A percentile compares a stretch with the other conserved stretches of the same genome.
Evolutionary conservation across 306 rosid species (phyloP).

Genomic region (Leucaena leucocephala): DNA sequence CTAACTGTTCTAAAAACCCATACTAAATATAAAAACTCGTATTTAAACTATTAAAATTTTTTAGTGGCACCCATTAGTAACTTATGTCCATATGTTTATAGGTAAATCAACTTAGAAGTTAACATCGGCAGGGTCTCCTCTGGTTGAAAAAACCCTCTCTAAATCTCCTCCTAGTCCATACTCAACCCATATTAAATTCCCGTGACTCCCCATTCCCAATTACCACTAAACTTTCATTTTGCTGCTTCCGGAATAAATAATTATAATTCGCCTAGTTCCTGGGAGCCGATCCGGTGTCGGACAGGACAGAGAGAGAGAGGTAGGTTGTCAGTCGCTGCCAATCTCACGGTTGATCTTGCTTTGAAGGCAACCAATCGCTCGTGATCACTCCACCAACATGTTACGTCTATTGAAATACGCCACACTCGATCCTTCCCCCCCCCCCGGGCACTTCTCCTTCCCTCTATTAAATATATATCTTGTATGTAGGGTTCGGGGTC

Average conservation of each 20-base stretch:
- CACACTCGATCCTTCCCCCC: not conserved
- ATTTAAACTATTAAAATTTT: no score
- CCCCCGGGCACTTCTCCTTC: not conserved
- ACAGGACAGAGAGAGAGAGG: not conserved
- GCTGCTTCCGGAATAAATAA: not conserved
- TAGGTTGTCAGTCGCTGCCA: slow-evolving; percentile 3
- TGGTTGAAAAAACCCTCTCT: no score
- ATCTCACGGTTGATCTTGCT: slow-evolving; percentile 35
- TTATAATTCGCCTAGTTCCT: not conserved
- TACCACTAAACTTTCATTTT: not conserved
- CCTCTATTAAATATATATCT: not conserved
- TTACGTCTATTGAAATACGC: not conserved
- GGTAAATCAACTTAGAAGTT: no score
- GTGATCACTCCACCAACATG: not conserved
- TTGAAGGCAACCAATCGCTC: slow-evolving; percentile 38
- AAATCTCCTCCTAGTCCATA: no score
- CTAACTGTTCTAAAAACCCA: no score
- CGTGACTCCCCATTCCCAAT: not conserved
- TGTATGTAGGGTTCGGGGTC: not conserved
- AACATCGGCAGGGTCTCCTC: no score
- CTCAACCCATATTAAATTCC: not conserved
- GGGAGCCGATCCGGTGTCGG: not conserved
- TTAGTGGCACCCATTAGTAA: no score
- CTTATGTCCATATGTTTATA: no score
- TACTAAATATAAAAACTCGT: no score